phyloP scores from a whole-genome alignment of 2,329 filamentous ascomycete species.

The Lecanoromycetidae sp. region DNA sequence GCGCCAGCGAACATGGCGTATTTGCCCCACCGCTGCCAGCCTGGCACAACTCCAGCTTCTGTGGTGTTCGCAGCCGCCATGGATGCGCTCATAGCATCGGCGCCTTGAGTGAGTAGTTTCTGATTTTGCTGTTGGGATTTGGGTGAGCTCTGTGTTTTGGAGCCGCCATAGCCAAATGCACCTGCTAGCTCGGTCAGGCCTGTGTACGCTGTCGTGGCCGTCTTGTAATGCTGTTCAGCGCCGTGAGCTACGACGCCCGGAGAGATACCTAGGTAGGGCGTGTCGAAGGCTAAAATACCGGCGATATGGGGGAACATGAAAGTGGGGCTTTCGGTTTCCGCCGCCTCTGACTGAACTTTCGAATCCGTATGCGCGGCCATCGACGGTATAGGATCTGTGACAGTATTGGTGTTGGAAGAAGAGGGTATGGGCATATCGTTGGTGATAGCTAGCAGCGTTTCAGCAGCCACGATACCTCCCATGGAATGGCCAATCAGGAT shows the following conservation, averaged over 20 bases:
- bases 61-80: conserved; percentile 25
- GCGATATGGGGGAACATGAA: conserved; percentile 93
- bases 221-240: conserved; percentile 75
- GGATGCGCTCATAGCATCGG: conserved; percentile 22
- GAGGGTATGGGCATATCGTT: conserved; percentile 46
- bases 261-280: conserved; percentile 56
- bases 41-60: conserved; percentile 30
- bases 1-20: conserved; percentile 79
- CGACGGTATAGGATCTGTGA: conserved; percentile 8
- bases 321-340: conserved; percentile 24
- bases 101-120: conserved; percentile 16
- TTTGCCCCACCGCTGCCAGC: conserved; percentile 72
- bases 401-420: conserved; percentile 20
- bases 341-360: conserved; percentile 16
- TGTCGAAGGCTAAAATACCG: conserved; percentile 86
- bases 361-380: conserved; percentile 6
- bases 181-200: conserved; percentile 51
- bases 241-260: conserved; percentile 39
- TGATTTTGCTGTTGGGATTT: not conserved
- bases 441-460: conserved; percentile 65
- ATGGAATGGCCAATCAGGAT: conserved; percentile 79
- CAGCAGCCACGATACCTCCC: conserved; percentile 89
- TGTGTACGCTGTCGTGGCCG: conserved; percentile 57
- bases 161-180: conserved; percentile 51
- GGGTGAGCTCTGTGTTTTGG: conserved; percentile 7